These are phyloP conservation scores for Candida hispaniensis DNA, from an alignment of 805 yeast genomes.

Conservation along the genomic window DNA sequence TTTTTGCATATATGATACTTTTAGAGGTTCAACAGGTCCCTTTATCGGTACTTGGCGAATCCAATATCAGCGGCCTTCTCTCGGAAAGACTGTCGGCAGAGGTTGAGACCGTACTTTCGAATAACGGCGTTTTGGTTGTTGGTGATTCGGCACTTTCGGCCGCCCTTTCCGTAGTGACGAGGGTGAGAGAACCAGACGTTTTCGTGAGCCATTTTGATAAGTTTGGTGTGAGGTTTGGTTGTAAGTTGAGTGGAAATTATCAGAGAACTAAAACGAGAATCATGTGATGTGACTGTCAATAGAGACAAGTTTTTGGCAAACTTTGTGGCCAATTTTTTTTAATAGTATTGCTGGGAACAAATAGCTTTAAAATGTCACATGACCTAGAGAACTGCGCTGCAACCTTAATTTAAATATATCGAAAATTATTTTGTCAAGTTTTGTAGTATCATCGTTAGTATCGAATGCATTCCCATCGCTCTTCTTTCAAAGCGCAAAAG, in stretches of 20 bases:
- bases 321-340: too few species aligned
- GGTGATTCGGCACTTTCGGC: conserved; percentile 99
- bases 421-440: conserved; percentile 84
- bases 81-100: conserved; percentile 99
- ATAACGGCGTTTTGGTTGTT: conserved; percentile 98
- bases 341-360: too few species aligned
- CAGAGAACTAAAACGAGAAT: too few species aligned
- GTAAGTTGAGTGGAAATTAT: too few species aligned
- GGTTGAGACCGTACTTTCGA: conserved; percentile 99
- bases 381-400: too few species aligned
- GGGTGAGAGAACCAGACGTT: conserved; percentile 99
- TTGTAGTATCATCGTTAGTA: background rate
- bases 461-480: conserved; percentile 48
- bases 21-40: too few species aligned
- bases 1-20: too few species aligned
- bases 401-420: too few species aligned
- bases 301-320: too few species aligned
- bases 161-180: conserved; percentile 99
- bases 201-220: conserved; percentile 95
- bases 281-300: too few species aligned
- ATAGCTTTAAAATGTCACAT: too few species aligned
- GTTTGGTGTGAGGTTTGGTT: background rate
- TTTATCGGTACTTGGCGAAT: conserved; percentile 96
- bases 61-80: conserved; percentile 99
- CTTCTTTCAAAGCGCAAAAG: conserved; percentile 79